A percentile compares a stretch with the other conserved stretches of the same genome.
Evolutionary conservation across 23 red algal genomes (phyloP).

Genomic region (Gracilaria gracilis): DNA sequence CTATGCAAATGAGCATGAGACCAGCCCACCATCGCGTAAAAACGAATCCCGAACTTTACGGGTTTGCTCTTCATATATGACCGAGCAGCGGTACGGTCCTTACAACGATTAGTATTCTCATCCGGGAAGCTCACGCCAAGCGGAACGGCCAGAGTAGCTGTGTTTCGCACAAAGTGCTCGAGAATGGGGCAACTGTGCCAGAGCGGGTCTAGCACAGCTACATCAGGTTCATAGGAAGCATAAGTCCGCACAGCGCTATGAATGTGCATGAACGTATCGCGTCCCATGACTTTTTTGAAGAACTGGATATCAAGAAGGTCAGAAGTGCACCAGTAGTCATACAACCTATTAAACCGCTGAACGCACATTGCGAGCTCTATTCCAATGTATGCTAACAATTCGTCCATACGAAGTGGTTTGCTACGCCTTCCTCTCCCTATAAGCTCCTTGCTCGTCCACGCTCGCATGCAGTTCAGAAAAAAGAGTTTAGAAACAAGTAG

Average conservation of each 20-base stretch:
- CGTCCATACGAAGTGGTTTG: slow-evolving; percentile 3
- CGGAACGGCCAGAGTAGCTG: background rate
- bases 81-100: background rate
- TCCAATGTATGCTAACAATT: slow-evolving; percentile 13
- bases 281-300: no score
- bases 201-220: no score
- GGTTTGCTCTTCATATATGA: no score
- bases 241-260: background rate
- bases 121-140: background rate
- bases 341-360: background rate
- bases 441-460: no score
- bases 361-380: background rate
- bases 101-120: slow-evolving; percentile 15
- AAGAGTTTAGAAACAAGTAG: no score
- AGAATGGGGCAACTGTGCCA: no score
- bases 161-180: no score
- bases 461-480: no score
- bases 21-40: no score
- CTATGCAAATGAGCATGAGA: no score
- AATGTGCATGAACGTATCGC: slow-evolving; percentile 9
- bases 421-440: background rate
- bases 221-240: background rate
- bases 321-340: slow-evolving; percentile 4
- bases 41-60: no score
- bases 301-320: background rate